phyloP scores from a whole-genome alignment of 768 basidiomycete species.

The Multifurca ochricompacta region DNA sequence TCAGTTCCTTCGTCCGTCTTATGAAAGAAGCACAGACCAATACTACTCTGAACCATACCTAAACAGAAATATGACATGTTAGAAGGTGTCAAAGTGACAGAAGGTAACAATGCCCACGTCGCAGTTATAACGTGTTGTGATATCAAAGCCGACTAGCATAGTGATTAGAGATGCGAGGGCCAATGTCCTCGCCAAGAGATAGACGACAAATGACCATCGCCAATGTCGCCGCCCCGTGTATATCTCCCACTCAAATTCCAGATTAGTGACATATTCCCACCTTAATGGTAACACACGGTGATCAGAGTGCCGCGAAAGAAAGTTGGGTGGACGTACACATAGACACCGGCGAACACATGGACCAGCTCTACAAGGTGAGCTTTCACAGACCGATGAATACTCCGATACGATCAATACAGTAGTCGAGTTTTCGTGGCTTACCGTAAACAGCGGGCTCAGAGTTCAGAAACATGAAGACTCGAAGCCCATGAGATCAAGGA shows the following conservation, averaged over 20 bases:
- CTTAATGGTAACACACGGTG: background rate
- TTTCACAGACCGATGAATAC: background rate
- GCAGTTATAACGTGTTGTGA: slow-evolving; percentile 1
- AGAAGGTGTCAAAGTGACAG: background rate
- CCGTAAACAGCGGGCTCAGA: slow-evolving; percentile 2
- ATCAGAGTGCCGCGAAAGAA: background rate
- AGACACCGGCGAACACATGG: slow-evolving; percentile 12
- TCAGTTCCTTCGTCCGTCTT: background rate
- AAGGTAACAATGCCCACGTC: background rate
- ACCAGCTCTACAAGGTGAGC: slow-evolving; percentile 6
- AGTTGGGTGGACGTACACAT: background rate
- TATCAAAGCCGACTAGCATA: slow-evolving; percentile 1
- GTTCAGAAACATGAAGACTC: slow-evolving; percentile 1
- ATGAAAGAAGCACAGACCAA: background rate
- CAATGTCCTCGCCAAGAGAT: slow-evolving; percentile 5
- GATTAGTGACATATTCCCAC: slow-evolving; percentile 14
- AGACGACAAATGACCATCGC: slow-evolving; percentile 13
- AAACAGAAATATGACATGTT: background rate
- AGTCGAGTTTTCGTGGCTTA: background rate
- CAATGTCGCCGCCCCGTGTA: slow-evolving; percentile 11
- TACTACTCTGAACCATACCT: slow-evolving; percentile 8
- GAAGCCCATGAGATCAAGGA: background rate
- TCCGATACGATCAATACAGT: background rate
- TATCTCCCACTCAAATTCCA: slow-evolving; percentile 16
- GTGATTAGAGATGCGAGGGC: slow-evolving; percentile 2